phyloP scores from a whole-genome alignment of 2,329 filamentous ascomycete genomes.

The Dendryphion nanum region DNA sequence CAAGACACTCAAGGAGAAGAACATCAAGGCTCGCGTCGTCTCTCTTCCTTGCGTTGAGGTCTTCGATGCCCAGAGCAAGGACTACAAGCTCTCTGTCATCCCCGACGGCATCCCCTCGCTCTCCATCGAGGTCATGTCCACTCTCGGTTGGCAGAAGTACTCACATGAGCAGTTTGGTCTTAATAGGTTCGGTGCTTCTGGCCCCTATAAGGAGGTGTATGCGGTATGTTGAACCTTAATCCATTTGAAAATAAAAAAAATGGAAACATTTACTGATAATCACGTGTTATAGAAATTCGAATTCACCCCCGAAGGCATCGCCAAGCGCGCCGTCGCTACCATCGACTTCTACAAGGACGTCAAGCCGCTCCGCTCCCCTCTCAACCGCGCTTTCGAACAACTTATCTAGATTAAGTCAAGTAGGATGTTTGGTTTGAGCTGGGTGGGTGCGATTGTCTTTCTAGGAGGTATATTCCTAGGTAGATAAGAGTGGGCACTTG shows the following conservation, averaged over 20 bases:
- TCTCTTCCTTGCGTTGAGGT: constrained; percentile 97
- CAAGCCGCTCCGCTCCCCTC: constrained; percentile 80
- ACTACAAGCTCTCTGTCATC: constrained; percentile 88
- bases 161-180: constrained; percentile 99
- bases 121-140: constrained; percentile 95
- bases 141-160: constrained; percentile 98
- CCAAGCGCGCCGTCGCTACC: constrained; percentile 90
- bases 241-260: too few species aligned
- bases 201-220: constrained; percentile 97
- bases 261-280: constrained; percentile 33
- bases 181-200: constrained; percentile 97
- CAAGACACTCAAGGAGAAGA: constrained; percentile 86
- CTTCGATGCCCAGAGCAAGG: constrained; percentile 90
- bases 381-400: constrained; percentile 98
- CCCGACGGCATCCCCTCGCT: constrained; percentile 91
- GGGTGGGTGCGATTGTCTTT: too few species aligned
- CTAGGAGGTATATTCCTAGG: too few species aligned
- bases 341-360: constrained; percentile 97
- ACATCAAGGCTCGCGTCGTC: constrained; percentile 84
- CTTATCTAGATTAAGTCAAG: constrained; percentile 67
- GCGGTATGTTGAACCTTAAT: constrained; percentile 63
- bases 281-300: constrained; percentile 82
- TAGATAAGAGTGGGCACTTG: too few species aligned
- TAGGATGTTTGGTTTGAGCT: too few species aligned
- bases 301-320: constrained; percentile 94